Evolutionary conservation across 2,329 filamentous ascomycete species (phyloP), one percentile per base, ranked within the genome.

Genomic region (Celoporthe dispersa): DNA sequence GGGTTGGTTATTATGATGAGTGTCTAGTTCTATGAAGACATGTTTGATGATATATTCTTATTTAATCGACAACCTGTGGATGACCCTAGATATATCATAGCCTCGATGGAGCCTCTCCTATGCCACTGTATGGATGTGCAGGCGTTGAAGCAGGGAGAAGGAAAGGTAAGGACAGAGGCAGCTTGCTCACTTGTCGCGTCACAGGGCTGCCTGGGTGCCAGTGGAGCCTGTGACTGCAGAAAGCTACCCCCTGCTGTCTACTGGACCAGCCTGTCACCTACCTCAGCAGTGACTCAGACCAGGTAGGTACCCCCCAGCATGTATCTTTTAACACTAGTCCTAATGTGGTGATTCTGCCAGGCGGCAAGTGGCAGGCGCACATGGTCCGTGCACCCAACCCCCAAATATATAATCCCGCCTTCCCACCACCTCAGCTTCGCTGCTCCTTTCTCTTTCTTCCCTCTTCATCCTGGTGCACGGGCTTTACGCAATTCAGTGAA

Each of bases 401-500:
- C 22, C n/a, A 28, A 59, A 55, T 74, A 75, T 73, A 70, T 66
- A 75, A 64, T 8, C 41, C 28, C 64, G 14, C 35, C 33, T 68
- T 44, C 39, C 71, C 69, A 67, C 75, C 69, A 9, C 25, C 2
- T 3, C 69, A 68, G 62, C 69, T 63, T 0, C 2, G 66, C 69
- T 68, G 55, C 65, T 14, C 33, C 16, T 7, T 78, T 78, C 78
- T 77, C 78, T 76, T 76, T 78, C 82, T 85, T 80, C 79, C 74
- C 80, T 83, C 80, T 78, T 77, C 82, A 88, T 89, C 86, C 84
- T 79, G 85, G 88, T 91, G 90, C 90, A 90, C 83, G 89, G 90
- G 91, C 90, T 88, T 91, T 91, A 92, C 87, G 90, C 88, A 88
- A 90, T 88, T 88, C 90, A 91, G 90, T 94, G 91, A 94, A 89